These are phyloP conservation scores for Xeromyces bisporus DNA, from an alignment of 495 filamentous ascomycete species.

Conservation along the genomic window DNA sequence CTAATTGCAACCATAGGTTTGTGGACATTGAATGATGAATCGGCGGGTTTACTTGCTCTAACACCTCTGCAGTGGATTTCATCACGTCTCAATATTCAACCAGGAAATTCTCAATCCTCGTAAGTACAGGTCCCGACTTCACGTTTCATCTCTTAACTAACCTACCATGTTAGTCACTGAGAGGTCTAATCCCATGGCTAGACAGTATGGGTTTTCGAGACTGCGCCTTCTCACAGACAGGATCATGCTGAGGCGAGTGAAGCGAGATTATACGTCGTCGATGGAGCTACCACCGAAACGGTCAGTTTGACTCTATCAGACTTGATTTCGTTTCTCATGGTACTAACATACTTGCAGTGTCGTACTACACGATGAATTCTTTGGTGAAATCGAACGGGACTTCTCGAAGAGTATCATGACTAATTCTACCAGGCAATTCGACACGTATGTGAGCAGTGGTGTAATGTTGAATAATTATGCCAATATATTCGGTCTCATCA, in stretches of 20 bases:
- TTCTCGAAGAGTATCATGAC: slow-evolving; percentile 93
- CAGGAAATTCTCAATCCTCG: slow-evolving; percentile 81
- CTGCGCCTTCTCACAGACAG: slow-evolving; percentile 71
- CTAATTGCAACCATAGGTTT: slow-evolving; percentile 40
- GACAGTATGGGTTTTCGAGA: slow-evolving; percentile 56
- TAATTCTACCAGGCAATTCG: slow-evolving; percentile 69
- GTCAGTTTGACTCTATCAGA: slow-evolving; percentile 6
- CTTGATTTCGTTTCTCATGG: not conserved
- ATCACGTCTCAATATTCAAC: slow-evolving; percentile 90
- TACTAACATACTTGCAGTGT: slow-evolving; percentile 24
- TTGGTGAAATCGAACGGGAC: slow-evolving; percentile 86
- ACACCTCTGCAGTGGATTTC: slow-evolving; percentile 43
- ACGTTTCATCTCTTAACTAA: slow-evolving; percentile 2
- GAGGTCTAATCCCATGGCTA: slow-evolving; percentile 26
- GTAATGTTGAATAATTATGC: slow-evolving; percentile 96
- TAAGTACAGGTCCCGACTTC: slow-evolving; percentile 7
- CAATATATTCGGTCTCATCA: slow-evolving; percentile 65
- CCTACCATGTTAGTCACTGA: slow-evolving; percentile 26
- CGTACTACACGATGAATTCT: slow-evolving; percentile 80
- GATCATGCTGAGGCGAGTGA: slow-evolving; percentile 88
- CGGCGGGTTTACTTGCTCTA: not conserved
- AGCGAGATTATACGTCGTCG: slow-evolving; percentile 74
- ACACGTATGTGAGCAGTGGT: slow-evolving; percentile 86
- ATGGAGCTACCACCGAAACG: slow-evolving; percentile 96
- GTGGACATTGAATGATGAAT: too few species aligned